Evolutionary conservation across 805 yeast species (phyloP).

Genomic region (Schizosaccharomyces japonicus): DNA sequence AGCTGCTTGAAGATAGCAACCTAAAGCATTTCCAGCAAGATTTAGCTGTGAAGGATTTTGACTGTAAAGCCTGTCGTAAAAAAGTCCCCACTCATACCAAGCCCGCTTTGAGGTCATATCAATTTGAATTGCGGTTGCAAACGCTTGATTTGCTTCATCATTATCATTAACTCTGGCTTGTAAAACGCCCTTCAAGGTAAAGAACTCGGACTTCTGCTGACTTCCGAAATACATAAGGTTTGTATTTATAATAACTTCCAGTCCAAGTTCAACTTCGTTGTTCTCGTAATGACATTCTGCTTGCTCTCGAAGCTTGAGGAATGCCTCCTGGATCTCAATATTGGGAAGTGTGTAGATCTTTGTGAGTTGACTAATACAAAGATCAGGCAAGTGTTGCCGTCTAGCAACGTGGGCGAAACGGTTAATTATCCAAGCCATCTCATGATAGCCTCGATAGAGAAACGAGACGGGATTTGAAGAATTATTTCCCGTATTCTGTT

Average conservation of each 20-base stretch:
- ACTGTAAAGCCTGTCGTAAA: constrained; percentile 68
- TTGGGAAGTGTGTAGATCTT: constrained; percentile 89
- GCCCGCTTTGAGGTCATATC: constrained; percentile 88
- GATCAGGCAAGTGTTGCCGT: constrained; percentile 89
- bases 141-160: constrained; percentile 93
- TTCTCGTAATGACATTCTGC: constrained; percentile 93
- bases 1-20: constrained; percentile 93
- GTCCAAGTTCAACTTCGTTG: constrained; percentile 74
- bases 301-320: constrained; percentile 81
- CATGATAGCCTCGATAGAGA: constrained; percentile 94
- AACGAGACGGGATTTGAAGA: constrained; percentile 53
- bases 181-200: constrained; percentile 94
- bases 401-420: constrained; percentile 96
- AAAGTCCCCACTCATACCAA: constrained; percentile 99
- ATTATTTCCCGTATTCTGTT: constrained; percentile 24
- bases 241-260: constrained; percentile 90
- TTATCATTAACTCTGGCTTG: constrained; percentile 69
- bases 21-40: constrained; percentile 77
- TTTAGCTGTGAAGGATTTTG: constrained; percentile 61
- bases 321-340: constrained; percentile 95
- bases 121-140: constrained; percentile 91
- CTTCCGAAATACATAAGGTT: constrained; percentile 88
- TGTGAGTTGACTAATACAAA: constrained; percentile 75
- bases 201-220: constrained; percentile 93
- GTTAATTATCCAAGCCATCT: constrained; percentile 95